Evolutionary conservation across 768 basidiomycete species (phyloP).

Genomic region (Rhizopogon vulgaris): DNA sequence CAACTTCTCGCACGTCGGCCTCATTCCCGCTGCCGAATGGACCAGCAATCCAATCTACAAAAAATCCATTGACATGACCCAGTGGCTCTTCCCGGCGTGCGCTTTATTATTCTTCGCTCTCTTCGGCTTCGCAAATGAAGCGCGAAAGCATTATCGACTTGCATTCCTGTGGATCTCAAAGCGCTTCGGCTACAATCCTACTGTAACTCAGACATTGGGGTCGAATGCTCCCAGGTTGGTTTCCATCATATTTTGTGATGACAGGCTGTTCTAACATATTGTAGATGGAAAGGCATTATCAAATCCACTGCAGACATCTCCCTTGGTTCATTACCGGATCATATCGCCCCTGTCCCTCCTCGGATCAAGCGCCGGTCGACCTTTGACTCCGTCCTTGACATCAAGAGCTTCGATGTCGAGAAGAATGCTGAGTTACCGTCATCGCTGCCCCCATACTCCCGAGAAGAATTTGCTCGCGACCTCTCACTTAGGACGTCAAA

Average conservation of each 20-base stretch:
- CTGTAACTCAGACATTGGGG: neutral
- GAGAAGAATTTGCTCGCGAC: neutral
- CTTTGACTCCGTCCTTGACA: neutral
- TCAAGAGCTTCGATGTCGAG: neutral
- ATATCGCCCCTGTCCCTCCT: neutral
- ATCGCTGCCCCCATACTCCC: neutral
- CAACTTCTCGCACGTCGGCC: conserved; percentile 39
- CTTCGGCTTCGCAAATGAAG: conserved; percentile 63
- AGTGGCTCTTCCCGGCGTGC: conserved; percentile 43
- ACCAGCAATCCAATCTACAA: conserved; percentile 18
- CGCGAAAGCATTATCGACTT: conserved; percentile 42
- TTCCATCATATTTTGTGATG: neutral
- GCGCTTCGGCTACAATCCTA: neutral
- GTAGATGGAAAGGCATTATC: neutral
- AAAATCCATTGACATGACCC: conserved; percentile 33
- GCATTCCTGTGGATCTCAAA: neutral
- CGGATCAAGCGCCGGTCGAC: neutral
- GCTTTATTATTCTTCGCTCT: conserved; percentile 58
- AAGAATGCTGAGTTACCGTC: neutral
- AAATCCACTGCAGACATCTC: neutral
- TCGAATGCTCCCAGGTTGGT: neutral
- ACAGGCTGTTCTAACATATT: neutral
- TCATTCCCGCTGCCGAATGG: conserved; percentile 41
- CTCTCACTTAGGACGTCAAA: neutral
- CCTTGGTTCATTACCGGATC: neutral